These are phyloP conservation scores for Cercospora sp. DNA, from an alignment of 2,329 filamentous ascomycete genomes.

Conservation along the genomic window DNA sequence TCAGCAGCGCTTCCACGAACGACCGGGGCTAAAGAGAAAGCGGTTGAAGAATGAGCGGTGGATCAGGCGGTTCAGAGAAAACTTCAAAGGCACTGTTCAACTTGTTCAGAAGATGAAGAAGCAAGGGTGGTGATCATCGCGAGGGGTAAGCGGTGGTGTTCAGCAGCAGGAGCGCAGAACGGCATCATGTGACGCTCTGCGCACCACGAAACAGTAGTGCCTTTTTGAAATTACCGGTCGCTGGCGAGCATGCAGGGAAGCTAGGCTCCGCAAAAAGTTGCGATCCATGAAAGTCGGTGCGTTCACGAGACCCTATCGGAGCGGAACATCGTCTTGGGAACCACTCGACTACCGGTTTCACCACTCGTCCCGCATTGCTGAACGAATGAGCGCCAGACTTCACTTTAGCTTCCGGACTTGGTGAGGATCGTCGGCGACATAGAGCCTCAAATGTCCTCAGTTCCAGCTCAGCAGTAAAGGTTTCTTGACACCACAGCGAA, in stretches of 20 bases:
- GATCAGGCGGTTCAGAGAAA: conserved; percentile 66
- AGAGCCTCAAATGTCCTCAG: neutral
- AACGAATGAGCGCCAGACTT: neutral
- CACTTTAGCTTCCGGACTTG: conserved; percentile 5
- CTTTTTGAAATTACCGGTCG: neutral
- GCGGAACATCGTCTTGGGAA: neutral
- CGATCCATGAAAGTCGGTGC: neutral
- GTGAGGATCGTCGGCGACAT: conserved; percentile 1
- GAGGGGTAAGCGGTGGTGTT: neutral
- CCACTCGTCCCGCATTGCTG: neutral
- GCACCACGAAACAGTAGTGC: neutral
- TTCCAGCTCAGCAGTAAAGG: conserved; percentile 1
- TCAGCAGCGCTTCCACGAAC: conserved; percentile 70
- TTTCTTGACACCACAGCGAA: neutral
- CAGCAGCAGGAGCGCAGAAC: neutral
- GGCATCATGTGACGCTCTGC: neutral
- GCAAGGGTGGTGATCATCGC: conserved; percentile 68
- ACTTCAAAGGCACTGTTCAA: conserved; percentile 64
- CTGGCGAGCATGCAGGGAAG: neutral
- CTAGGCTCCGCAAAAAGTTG: neutral
- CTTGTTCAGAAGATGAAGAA: conserved; percentile 69
- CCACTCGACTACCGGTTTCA: neutral
- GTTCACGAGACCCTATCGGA: neutral
- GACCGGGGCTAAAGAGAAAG: conserved; percentile 75
- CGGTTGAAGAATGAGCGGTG: conserved; percentile 68